A percentile compares a stretch with the other conserved stretches of the same genome.
phyloP scores from a whole-genome alignment of 2,329 filamentous ascomycete genomes.

The Phoma herbarum region DNA sequence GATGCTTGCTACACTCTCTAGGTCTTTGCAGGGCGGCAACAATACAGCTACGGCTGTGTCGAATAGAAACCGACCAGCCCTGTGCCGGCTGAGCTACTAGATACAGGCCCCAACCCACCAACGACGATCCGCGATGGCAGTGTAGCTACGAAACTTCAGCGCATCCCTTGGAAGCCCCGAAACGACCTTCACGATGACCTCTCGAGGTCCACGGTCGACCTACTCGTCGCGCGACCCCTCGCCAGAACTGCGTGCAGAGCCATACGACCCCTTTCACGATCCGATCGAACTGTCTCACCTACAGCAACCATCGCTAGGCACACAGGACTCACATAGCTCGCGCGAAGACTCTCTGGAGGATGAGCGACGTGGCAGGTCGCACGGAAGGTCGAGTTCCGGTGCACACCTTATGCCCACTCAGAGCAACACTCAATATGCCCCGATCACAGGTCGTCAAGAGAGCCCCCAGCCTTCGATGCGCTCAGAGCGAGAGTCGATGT shows the following conservation, averaged over 20 bases:
- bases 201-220: constrained; percentile 26
- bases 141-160: not conserved
- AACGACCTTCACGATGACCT: constrained; percentile 33
- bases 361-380: constrained; percentile 22
- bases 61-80: not conserved
- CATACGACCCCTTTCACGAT: constrained; percentile 38
- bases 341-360: constrained; percentile 25
- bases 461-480: constrained; percentile 27
- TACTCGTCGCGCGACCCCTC: constrained; percentile 39
- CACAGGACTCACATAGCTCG: constrained; percentile 18
- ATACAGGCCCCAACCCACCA: not conserved
- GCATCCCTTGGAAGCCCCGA: not conserved
- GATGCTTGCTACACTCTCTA: not conserved
- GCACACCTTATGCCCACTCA: constrained; percentile 29
- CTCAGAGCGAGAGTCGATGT: constrained; percentile 34
- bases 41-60: not conserved
- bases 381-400: constrained; percentile 27
- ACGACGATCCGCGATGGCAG: constrained; percentile 1
- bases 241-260: constrained; percentile 36
- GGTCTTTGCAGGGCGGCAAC: not conserved
- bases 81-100: constrained; percentile 3
- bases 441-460: constrained; percentile 24
- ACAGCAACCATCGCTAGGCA: constrained; percentile 22
- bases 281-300: constrained; percentile 43
- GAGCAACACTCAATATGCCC: constrained; percentile 28